Evolutionary conservation across 768 basidiomycete species (phyloP), one percentile per base, ranked within the genome.

Genomic region (Suillus paluster): DNA sequence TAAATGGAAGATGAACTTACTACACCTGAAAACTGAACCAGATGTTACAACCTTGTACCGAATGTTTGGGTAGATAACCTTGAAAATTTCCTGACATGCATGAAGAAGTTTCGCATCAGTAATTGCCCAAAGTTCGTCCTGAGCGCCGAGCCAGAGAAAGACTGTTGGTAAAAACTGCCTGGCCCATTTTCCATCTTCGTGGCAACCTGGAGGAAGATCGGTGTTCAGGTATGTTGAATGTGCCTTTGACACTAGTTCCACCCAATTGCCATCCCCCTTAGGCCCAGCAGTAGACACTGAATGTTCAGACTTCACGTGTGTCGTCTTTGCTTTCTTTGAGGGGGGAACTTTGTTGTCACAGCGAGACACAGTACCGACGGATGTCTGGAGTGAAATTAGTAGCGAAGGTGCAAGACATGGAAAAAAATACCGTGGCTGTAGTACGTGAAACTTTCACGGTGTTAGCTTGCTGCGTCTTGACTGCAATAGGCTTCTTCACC

Each of bases 11-110:
- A 11, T 12, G 25, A 36, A 59, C 57, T 30, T 59, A 64, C 60
- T 8, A 64, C 15, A 9, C 23, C 56, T n/a, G 11, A 50, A 52
- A n/a, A 64, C 59, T 4, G 64, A 53, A 4, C 60, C 64, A 2
- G 27, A 21, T 6, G 21, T 14, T 17, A 50, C 58, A 30, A 64
- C 60, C 36, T 38, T 17, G 41, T 64, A 58, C 19, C 54, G 52
- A 42, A 64, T 19, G 14, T 53, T n/a, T 7, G 60, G 63, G 55
- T 59, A 64, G n/a, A 64, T 4, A 14, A 27, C 27, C 34, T 64
- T 46, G 17, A 59, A 63, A 27, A 59, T 49, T 8, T 36, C 10
- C 41, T 63, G 62, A 17, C 58, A 23, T 2, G 57, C 52, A 6
- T 11, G 36, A 10, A 23, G 21, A 7, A 64, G 55, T n/a, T 41